Evolutionary conservation across 78 protist species (phyloP), one percentile per base, ranked within the genome.

Genomic region (Abeoforma whisleri): DNA sequence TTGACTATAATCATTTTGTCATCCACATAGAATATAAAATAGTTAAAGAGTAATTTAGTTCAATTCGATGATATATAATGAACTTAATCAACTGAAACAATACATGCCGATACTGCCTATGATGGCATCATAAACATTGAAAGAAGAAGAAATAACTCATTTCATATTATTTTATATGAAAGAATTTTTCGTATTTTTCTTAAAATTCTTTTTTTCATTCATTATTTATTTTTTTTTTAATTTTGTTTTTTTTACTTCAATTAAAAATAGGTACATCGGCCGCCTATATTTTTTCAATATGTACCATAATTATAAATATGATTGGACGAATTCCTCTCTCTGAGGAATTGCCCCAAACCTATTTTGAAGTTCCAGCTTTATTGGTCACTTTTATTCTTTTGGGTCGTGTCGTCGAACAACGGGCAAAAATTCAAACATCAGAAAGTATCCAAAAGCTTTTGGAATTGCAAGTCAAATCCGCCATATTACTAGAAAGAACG

Each of bases 251-350:
- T n/a, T n/a, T n/a, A n/a, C n/a, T n/a, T n/a, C n/a, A n/a, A n/a
- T n/a, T n/a, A n/a, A n/a, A 48, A 48, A 19, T 96, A 22, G 97
- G 98, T 33, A 87, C 95, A 19, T 30, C 85, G 40, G 86, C 91
- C 30, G 94, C 98, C 2, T 95, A 86, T 83, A 31, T 87, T 40
- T 94, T 86, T 70, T 93, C 96, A 68, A 19, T 91, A 16, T 25
- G 87, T 75, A 74, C 91, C 32, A 1, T 93, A 31, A 22, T 91
- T 33, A 0, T 76, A 31, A 76, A 79, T 33, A 28, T 82, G 68
- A 25, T 28, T 62, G 28, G 2, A 48, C 5, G 62, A 48, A 48
- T 48, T 12, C 62, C 62, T 48, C 12, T 48, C 2, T 23, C n/a
- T n/a, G 1, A 12, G 30, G 35, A 23, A 48, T 69, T 39, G 1